These are phyloP conservation scores for Penicillium sp. DNA, from an alignment of 2,329 filamentous ascomycete species.

Conservation along the genomic window DNA sequence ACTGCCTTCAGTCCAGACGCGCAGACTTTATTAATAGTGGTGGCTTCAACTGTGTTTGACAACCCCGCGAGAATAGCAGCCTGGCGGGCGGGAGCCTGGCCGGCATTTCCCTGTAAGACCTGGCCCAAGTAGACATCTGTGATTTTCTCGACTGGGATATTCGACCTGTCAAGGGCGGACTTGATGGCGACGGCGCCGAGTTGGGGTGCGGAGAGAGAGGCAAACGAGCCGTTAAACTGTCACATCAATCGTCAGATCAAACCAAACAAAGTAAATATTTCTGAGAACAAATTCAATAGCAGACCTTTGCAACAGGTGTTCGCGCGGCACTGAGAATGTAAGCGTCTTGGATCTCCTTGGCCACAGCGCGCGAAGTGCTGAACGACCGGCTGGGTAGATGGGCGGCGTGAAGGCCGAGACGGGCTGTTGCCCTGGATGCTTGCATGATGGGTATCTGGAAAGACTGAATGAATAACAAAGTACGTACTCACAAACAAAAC, in stretches of 20 bases:
- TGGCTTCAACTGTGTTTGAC: slow-evolving; percentile 73
- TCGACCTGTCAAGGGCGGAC: slow-evolving; percentile 80
- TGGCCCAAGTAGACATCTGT: slow-evolving; percentile 98
- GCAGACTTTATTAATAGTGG: slow-evolving; percentile 97
- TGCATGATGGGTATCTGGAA: slow-evolving; percentile 18
- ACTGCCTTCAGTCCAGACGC: slow-evolving; percentile 93
- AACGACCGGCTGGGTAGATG: slow-evolving; percentile 50
- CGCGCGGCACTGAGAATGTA: slow-evolving; percentile 90
- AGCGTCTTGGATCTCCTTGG: slow-evolving; percentile 75
- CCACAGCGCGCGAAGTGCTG: slow-evolving; percentile 44
- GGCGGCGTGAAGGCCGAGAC: slow-evolving; percentile 35
- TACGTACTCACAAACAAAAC: slow-evolving; percentile 3
- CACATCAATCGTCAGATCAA: not conserved
- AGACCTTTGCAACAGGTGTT: slow-evolving; percentile 83
- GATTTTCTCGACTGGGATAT: slow-evolving; percentile 74
- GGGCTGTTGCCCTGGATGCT: slow-evolving; percentile 23
- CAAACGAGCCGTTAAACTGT: slow-evolving; percentile 91
- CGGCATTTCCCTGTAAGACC: slow-evolving; percentile 76
- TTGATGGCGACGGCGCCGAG: slow-evolving; percentile 90
- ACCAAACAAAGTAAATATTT: not conserved
- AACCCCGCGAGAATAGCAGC: slow-evolving; percentile 85
- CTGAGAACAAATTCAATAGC: too few species aligned
- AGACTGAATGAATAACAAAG: not conserved
- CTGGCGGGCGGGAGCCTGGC: slow-evolving; percentile 89
- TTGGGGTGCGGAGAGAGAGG: slow-evolving; percentile 76